Evolutionary conservation across 495 filamentous ascomycete species (phyloP).

Genomic region (Penicillium bialowiezense): DNA sequence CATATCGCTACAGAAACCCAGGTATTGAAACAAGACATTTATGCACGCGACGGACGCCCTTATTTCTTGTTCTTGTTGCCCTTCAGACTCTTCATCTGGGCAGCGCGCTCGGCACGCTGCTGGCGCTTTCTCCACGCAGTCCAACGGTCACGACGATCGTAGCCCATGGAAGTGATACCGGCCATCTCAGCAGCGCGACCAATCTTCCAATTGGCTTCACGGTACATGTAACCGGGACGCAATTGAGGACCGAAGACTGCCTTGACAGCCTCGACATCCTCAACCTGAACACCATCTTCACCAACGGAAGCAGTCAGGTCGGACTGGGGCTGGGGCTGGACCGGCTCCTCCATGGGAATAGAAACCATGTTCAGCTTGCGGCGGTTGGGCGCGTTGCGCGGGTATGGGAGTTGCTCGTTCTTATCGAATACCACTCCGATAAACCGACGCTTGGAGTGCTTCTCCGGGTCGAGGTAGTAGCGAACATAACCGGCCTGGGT

Average conservation of each 20-base stretch:
- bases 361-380: slow-evolving; percentile 70
- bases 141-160: slow-evolving; percentile 56
- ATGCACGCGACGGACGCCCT: slow-evolving; percentile 16
- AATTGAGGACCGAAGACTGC: slow-evolving; percentile 47
- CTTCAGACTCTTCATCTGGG: slow-evolving; percentile 57
- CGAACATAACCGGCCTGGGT: slow-evolving; percentile 82
- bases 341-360: slow-evolving; percentile 38
- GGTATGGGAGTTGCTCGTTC: slow-evolving; percentile 66
- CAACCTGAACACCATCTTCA: slow-evolving; percentile 30
- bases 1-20: slow-evolving; percentile 33
- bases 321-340: slow-evolving; percentile 29
- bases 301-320: slow-evolving; percentile 33
- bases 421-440: slow-evolving; percentile 89
- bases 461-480: slow-evolving; percentile 84
- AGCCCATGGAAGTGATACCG: slow-evolving; percentile 48
- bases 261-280: slow-evolving; percentile 30
- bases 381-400: slow-evolving; percentile 57
- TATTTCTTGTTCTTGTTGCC: slow-evolving; percentile 52
- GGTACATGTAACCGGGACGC: slow-evolving; percentile 72
- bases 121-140: slow-evolving; percentile 60
- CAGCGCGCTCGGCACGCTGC: slow-evolving; percentile 49
- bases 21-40: slow-evolving; percentile 18
- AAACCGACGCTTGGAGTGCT: slow-evolving; percentile 78
- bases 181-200: slow-evolving; percentile 63
- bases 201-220: slow-evolving; percentile 83